Evolutionary conservation across 805 yeast species (phyloP).

Genomic region (Saccharomycopsis fodiens): DNA sequence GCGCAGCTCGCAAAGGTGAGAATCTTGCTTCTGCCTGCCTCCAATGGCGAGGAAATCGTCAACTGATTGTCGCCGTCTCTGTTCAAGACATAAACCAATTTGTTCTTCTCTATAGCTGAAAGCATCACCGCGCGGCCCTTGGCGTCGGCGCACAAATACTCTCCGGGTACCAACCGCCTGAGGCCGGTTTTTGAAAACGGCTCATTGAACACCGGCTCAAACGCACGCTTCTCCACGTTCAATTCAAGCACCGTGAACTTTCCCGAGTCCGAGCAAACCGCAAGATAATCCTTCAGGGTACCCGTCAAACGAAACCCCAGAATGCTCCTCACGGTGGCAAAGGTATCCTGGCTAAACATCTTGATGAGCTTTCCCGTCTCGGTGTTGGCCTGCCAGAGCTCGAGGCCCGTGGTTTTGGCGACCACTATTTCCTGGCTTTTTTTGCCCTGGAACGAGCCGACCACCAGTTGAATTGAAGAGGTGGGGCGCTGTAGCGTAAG

Average conservation of each 20-base stretch:
- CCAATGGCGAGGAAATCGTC: slow-evolving; percentile 65
- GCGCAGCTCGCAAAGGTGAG: slow-evolving; percentile 50
- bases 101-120: slow-evolving; percentile 66
- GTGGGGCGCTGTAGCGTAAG: slow-evolving; percentile 61
- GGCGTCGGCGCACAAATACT: slow-evolving; percentile 62
- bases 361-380: slow-evolving; percentile 47
- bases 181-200: slow-evolving; percentile 71
- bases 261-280: slow-evolving; percentile 77
- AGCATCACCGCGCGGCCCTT: slow-evolving; percentile 61
- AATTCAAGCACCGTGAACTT: slow-evolving; percentile 48
- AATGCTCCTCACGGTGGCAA: slow-evolving; percentile 51
- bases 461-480: slow-evolving; percentile 44
- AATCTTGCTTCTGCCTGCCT: slow-evolving; percentile 43
- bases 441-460: slow-evolving; percentile 59
- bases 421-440: slow-evolving; percentile 57
- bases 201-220: slow-evolving; percentile 43
- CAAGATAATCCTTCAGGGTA: slow-evolving; percentile 46
- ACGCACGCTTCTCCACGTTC: slow-evolving; percentile 30
- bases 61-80: slow-evolving; percentile 39
- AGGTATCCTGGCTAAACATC: slow-evolving; percentile 38
- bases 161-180: slow-evolving; percentile 70
- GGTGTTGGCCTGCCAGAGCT: slow-evolving; percentile 44
- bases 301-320: slow-evolving; percentile 47
- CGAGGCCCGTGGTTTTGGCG: slow-evolving; percentile 48
- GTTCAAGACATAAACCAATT: slow-evolving; percentile 59